Conservation (phyloP, 257 asterid species). For the Primulina eburnea region DNA sequence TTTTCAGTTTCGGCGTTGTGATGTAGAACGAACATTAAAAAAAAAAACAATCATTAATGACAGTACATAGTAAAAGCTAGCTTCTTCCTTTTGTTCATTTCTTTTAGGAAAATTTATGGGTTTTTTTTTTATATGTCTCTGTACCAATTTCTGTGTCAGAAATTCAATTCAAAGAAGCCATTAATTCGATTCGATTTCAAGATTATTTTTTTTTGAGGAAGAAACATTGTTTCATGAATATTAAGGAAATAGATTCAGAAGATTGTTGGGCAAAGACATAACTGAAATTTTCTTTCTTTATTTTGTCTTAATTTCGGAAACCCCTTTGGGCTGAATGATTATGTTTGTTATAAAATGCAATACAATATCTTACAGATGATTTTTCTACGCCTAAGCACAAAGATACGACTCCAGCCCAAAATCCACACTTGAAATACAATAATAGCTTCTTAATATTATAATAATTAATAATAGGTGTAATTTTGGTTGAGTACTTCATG, state of each 20-base stretch:
- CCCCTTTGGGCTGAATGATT: no score
- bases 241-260: neutral
- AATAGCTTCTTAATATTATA: no score
- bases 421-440: no score
- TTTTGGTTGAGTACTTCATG: neutral
- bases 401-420: no score
- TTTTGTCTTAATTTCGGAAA: no score
- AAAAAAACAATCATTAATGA: conserved; percentile 26
- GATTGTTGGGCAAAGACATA: neutral
- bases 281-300: no score
- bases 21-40: conserved; percentile 32
- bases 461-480: no score
- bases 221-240: neutral
- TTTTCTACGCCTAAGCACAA: no score
- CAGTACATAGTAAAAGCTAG: conserved; percentile 35
- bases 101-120: conserved; percentile 16
- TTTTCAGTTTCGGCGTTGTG: conserved; percentile 42
- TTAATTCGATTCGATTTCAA: neutral
- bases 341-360: no score
- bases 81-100: conserved; percentile 37
- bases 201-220: neutral
- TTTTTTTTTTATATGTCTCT: conserved; percentile 16
- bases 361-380: no score
- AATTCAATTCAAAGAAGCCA: neutral
- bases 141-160: neutral